These are phyloP conservation scores for Sporobolus alterniflorus DNA, from an alignment of 202 grass and related monocot species.

Conservation along the genomic window DNA sequence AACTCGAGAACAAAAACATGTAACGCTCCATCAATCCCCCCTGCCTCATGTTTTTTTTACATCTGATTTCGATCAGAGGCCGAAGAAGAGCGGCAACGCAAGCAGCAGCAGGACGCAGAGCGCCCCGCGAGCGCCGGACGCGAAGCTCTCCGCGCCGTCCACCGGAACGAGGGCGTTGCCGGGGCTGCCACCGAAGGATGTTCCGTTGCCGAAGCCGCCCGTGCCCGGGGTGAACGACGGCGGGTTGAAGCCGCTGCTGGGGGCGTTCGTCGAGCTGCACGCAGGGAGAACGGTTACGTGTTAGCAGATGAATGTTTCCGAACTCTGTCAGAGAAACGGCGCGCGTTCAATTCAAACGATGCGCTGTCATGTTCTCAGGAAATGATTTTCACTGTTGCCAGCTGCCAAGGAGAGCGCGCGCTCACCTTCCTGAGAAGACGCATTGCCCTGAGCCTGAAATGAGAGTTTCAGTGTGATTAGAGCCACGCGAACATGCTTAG, in stretches of 20 bases:
- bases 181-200: conserved; percentile 29
- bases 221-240: conserved; percentile 40
- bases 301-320: not conserved
- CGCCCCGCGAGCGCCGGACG: conserved; percentile 32
- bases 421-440: conserved; percentile 58
- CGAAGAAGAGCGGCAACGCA: conserved; percentile 30
- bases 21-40: not conserved
- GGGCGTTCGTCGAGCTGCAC: conserved; percentile 46
- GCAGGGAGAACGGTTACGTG: not conserved
- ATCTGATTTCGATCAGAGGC: conserved; percentile 3
- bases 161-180: conserved; percentile 13
- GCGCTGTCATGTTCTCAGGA: not conserved
- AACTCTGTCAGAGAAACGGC: not conserved
- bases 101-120: conserved; percentile 36
- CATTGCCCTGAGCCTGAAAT: conserved; percentile 60
- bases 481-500: not conserved
- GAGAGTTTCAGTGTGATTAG: conserved; percentile 6
- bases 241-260: conserved; percentile 27
- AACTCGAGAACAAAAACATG: conserved; percentile 5
- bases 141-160: conserved; percentile 22
- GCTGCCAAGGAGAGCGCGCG: not conserved
- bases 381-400: not conserved
- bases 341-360: not conserved
- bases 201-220: conserved; percentile 11
- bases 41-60: not conserved